Evolutionary conservation across 768 basidiomycete genomes (phyloP), one percentile per base, ranked within the genome.

Genomic region (Auricularia cornea): DNA sequence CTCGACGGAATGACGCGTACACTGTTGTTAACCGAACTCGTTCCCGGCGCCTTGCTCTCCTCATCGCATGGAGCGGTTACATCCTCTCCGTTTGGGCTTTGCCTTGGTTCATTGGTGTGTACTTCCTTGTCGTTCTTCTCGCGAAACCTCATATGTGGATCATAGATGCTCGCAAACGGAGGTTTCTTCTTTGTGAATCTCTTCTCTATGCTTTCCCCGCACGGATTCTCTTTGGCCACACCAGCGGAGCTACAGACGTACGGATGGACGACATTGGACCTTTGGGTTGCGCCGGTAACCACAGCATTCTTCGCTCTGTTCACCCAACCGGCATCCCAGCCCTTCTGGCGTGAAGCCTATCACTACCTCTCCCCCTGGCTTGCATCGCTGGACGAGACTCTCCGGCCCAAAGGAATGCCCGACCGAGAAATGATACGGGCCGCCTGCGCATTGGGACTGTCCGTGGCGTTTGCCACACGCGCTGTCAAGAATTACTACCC

Each of bases 231-330:
- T 4, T 72, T 94, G 26, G 78, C 85, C 35, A 93, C 92, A 0
- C 94, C 94, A 1, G 80, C 86, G 0, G 94, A 95, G 71, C 80
- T 97, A 8, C 79, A 80, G 61, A 82, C 90, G 0, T 88, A 88
- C 63, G 94, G 94, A 14, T 96, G 94, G 94, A 88, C 86, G 51
- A 84, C 86, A 28, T 82, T 84, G 0, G 94, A 96, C 71, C 72
- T 94, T 32, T 96, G 94, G 93, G 84, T 84, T 73, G 92, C 94
- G 10, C 87, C 92, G 6, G 75, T 87, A 67, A 76, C 87, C 68
- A 92, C 92, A 12, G 89, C 79, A 1, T 71, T 94, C 11, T 94
- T 91, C 70, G 86, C 93, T 61, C 82, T 86, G 63, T 80, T 94
- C 60, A 94, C 92, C 10, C 91, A 94, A 66, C 87, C 90, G 2